Conservation (phyloP, 257 asterid genomes). For the Buddleja alternifolia region DNA sequence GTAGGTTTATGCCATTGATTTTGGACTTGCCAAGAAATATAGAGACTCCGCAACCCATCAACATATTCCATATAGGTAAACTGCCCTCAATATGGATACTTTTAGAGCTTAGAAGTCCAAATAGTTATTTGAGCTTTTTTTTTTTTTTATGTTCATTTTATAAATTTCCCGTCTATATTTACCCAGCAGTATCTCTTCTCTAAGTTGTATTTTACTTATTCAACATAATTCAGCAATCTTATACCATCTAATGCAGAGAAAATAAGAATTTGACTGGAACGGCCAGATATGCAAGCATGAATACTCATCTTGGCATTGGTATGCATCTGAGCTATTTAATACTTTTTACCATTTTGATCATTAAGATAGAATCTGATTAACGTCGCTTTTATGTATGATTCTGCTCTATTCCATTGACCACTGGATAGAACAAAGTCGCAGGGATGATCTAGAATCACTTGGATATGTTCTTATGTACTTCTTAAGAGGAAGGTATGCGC, state of each 20-base stretch:
- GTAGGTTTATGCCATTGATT: constrained; percentile 72
- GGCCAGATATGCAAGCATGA: constrained; percentile 95
- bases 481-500: constrained; percentile 74
- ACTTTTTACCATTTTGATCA: constrained; percentile 21
- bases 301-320: constrained; percentile 97
- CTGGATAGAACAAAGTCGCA: constrained; percentile 75
- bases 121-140: constrained; percentile 17
- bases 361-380: constrained; percentile 25
- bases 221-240: constrained; percentile 14
- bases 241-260: constrained; percentile 62
- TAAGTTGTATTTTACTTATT: neutral
- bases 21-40: constrained; percentile 81
- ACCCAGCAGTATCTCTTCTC: neutral
- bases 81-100: constrained; percentile 15
- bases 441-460: constrained; percentile 90
- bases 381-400: constrained; percentile 29
- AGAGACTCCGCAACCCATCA: constrained; percentile 63
- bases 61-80: constrained; percentile 77
- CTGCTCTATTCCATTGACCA: constrained; percentile 33
- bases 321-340: constrained; percentile 37
- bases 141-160: constrained; percentile 4
- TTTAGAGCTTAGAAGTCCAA: neutral
- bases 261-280: constrained; percentile 96
- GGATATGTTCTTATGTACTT: constrained; percentile 92
- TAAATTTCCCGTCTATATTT: neutral